phyloP scores from a whole-genome alignment of 2,329 filamentous ascomycete species.

The Nannizzia gypsea region DNA sequence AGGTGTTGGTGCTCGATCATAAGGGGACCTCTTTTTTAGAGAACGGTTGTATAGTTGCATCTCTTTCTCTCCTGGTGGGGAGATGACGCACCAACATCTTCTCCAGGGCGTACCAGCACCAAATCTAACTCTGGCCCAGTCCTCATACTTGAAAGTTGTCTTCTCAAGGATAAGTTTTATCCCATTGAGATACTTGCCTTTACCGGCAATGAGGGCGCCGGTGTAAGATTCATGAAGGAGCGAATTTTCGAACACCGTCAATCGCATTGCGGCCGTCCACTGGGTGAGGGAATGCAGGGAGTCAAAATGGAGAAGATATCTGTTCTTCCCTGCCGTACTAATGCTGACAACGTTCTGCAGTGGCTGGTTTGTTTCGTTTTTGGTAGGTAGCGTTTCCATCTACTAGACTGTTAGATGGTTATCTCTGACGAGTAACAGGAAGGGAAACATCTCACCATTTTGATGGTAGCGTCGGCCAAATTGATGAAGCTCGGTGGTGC shows the following conservation, averaged over 20 bases:
- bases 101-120: constrained; percentile 93
- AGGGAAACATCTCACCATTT: constrained; percentile 60
- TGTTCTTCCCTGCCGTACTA: constrained; percentile 88
- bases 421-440: constrained; percentile 3
- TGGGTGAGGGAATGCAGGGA: constrained; percentile 85
- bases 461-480: constrained; percentile 90
- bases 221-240: constrained; percentile 94
- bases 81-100: constrained; percentile 91
- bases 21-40: constrained; percentile 68
- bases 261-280: constrained; percentile 88
- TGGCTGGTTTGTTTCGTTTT: constrained; percentile 63
- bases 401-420: constrained; percentile 29
- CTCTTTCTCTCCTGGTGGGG: constrained; percentile 88
- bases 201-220: constrained; percentile 85
- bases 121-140: constrained; percentile 92
- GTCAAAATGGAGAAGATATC: constrained; percentile 92
- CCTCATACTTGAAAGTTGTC: constrained; percentile 62
- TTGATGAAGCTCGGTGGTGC: constrained; percentile 91
- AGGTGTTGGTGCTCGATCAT: constrained; percentile 59
- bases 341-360: constrained; percentile 92
- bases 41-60: constrained; percentile 72
- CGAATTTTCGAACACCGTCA: constrained; percentile 88
- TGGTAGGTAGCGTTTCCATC: constrained; percentile 83
- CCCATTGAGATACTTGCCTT: constrained; percentile 78
- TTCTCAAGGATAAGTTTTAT: constrained; percentile 83